Evolutionary conservation across 2,329 filamentous ascomycete genomes (phyloP).

Genomic region (Hawksworthiomyces lignivorus): DNA sequence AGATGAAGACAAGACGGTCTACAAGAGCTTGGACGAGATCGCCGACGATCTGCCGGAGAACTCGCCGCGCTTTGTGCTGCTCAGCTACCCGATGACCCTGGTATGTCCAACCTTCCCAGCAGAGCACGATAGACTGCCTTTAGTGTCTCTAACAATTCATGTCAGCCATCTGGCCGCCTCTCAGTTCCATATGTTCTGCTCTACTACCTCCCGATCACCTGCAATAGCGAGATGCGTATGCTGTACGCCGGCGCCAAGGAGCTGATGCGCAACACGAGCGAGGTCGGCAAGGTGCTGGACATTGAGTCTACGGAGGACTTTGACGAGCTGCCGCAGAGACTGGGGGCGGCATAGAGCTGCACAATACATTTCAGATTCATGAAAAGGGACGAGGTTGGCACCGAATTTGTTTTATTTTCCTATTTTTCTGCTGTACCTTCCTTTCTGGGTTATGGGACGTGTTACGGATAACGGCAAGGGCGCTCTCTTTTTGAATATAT

Average conservation of each 20-base stretch:
- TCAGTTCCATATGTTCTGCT: conserved; percentile 91
- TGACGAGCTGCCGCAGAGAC: conserved; percentile 66
- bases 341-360: conserved; percentile 28
- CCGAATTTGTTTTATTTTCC: no score
- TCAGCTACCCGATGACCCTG: conserved; percentile 85
- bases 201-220: conserved; percentile 89
- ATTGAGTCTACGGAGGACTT: conserved; percentile 74
- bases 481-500: neutral
- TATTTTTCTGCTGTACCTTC: no score
- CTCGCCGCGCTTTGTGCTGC: conserved; percentile 77
- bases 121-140: no score
- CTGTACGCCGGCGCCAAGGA: conserved; percentile 94
- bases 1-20: conserved; percentile 67
- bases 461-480: neutral
- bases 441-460: no score
- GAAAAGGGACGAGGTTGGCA: neutral
- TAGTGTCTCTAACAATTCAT: neutral
- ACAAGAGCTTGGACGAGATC: conserved; percentile 72
- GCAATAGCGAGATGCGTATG: conserved; percentile 83
- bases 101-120: conserved; percentile 38
- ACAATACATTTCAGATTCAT: no score
- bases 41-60: conserved; percentile 88
- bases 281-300: conserved; percentile 83
- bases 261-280: conserved; percentile 84
- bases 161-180: conserved; percentile 68